A percentile compares a stretch with the other conserved stretches of the same genome.
These are phyloP conservation scores for Skeletonema grethae DNA, from an alignment of 108 stramenopile genomes.

Conservation along the genomic window DNA sequence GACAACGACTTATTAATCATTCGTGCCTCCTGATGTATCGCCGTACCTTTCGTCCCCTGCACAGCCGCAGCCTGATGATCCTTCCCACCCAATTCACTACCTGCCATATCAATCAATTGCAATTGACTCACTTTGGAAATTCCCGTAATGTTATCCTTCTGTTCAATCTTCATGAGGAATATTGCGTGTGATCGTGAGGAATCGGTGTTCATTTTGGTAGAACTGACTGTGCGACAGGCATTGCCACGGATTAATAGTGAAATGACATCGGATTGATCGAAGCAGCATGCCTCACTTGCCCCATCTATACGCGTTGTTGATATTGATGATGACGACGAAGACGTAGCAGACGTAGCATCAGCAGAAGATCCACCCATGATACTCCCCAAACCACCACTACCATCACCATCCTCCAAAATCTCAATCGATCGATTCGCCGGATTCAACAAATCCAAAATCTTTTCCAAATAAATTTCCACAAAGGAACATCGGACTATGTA, in stretches of 20 bases:
- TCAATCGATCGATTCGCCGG: conserved; percentile 44
- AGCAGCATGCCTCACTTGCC: conserved; percentile 71
- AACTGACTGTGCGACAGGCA: conserved; percentile 72
- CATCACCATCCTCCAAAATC: conserved; percentile 11
- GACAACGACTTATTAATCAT: conserved; percentile 86
- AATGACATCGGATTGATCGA: conserved; percentile 69
- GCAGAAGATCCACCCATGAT: neutral
- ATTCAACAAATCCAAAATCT: conserved; percentile 87
- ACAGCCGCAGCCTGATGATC: neutral
- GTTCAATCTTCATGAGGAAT: conserved; percentile 73
- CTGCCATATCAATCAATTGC: conserved; percentile 88
- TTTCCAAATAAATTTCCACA: conserved; percentile 96
- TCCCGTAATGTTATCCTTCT: conserved; percentile 52
- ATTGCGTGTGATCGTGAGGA: conserved; percentile 87
- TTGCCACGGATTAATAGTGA: conserved; percentile 76
- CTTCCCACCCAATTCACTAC: conserved; percentile 70
- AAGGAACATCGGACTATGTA: conserved; percentile 85
- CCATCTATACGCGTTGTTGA: conserved; percentile 36
- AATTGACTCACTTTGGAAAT: conserved; percentile 56
- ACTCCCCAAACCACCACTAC: neutral
- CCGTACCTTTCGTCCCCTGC: conserved; percentile 35
- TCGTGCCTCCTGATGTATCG: conserved; percentile 65
- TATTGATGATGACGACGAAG: neutral
- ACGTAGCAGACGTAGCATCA: no score
- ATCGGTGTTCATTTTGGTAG: conserved; percentile 82